These are phyloP conservation scores for Pseudophaeomoniella oleicola DNA, from an alignment of 2,329 filamentous ascomycete genomes.

Conservation along the genomic window DNA sequence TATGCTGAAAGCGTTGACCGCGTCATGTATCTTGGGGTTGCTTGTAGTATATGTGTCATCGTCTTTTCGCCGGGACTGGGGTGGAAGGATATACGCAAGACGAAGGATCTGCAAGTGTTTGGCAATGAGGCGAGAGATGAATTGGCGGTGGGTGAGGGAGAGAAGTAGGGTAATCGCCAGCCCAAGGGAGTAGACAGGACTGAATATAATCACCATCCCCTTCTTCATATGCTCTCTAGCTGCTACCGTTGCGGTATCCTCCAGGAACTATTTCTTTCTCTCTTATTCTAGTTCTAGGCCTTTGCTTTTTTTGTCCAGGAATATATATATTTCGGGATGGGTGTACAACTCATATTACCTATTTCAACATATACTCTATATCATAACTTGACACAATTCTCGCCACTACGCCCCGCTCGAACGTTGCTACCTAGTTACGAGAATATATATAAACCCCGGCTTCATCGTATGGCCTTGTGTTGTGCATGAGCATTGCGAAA, in stretches of 20 bases:
- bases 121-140: neutral
- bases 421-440: no score
- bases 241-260: neutral
- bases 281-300: neutral
- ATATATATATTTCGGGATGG: no score
- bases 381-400: no score
- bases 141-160: neutral
- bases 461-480: no score
- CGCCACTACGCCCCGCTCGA: no score
- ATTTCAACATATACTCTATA: neutral
- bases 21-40: constrained; percentile 17
- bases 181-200: neutral
- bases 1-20: constrained; percentile 15
- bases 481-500: no score
- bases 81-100: constrained; percentile 16
- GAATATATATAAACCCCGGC: no score
- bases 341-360: neutral
- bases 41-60: constrained; percentile 10
- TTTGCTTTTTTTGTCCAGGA: neutral
- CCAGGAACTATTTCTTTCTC: neutral
- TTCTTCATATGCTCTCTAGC: neutral
- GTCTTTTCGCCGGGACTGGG: constrained; percentile 14
- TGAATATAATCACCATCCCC: neutral
- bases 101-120: constrained; percentile 6
- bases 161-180: neutral